A percentile compares a stretch with the other conserved stretches of the same genome.
Evolutionary conservation across 176 grass and related monocot genomes (phyloP).

Genomic region (Oryza longistaminata): DNA sequence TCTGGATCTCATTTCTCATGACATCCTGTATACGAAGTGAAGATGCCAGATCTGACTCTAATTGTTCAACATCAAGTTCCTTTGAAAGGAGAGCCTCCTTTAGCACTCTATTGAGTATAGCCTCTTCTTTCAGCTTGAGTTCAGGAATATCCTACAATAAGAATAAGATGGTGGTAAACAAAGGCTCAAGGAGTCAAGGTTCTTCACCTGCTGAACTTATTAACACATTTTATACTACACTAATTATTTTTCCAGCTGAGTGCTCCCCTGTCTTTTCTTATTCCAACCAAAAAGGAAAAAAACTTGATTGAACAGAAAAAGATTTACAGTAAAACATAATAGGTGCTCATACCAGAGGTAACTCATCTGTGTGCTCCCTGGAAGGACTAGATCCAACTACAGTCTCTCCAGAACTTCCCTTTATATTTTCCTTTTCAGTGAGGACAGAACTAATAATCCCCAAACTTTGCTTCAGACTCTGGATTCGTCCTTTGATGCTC

Average conservation of each 20-base stretch:
- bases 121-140: slow-evolving; percentile 74
- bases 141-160: slow-evolving; percentile 60
- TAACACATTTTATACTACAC: not conserved
- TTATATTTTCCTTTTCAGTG: slow-evolving; percentile 52
- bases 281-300: not conserved
- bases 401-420: slow-evolving; percentile 35
- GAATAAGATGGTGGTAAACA: not conserved
- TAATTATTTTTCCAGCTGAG: not conserved
- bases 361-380: slow-evolving; percentile 36
- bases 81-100: slow-evolving; percentile 74
- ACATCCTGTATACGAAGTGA: slow-evolving; percentile 64
- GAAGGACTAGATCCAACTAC: slow-evolving; percentile 23
- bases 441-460: slow-evolving; percentile 39
- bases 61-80: slow-evolving; percentile 69
- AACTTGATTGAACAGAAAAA: not conserved
- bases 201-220: not conserved
- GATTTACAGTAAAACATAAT: slow-evolving; percentile 5
- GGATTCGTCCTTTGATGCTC: slow-evolving; percentile 65
- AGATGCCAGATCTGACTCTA: slow-evolving; percentile 70
- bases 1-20: slow-evolving; percentile 76
- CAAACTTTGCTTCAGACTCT: slow-evolving; percentile 72
- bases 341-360: slow-evolving; percentile 26
- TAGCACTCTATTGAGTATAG: slow-evolving; percentile 70
- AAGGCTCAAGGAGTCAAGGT: not conserved
- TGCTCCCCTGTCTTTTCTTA: not conserved